Evolutionary conservation across 495 filamentous ascomycete species (phyloP).

Genomic region (Neurospora pannonica): DNA sequence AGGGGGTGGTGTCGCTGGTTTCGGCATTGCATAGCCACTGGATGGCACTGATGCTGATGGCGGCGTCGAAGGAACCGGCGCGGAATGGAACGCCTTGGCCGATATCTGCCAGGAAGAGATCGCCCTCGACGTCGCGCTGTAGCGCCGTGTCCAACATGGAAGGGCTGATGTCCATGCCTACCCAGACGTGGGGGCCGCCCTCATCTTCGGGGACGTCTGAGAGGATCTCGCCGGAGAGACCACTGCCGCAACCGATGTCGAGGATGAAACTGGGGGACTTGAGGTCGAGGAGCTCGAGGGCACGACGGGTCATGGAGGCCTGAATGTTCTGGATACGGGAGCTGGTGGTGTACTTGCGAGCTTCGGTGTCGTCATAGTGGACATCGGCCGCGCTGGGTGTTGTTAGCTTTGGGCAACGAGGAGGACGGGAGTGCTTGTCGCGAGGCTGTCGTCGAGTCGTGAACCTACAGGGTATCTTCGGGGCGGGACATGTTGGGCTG

Average conservation of each 20-base stretch:
- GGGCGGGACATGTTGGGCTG: slow-evolving; percentile 75
- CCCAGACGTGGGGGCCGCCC: slow-evolving; percentile 83
- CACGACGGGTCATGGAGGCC: slow-evolving; percentile 84
- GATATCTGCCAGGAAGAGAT: slow-evolving; percentile 84
- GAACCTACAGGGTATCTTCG: slow-evolving; percentile 75
- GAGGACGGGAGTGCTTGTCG: slow-evolving; percentile 8
- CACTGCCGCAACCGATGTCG: slow-evolving; percentile 91
- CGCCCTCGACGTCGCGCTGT: slow-evolving; percentile 84
- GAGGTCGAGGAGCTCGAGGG: slow-evolving; percentile 81
- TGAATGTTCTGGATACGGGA: slow-evolving; percentile 94
- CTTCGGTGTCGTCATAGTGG: slow-evolving; percentile 92
- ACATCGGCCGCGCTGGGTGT: slow-evolving; percentile 73
- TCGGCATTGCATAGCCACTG: slow-evolving; percentile 99
- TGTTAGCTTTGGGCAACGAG: slow-evolving; percentile 6
- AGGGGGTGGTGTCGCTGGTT: slow-evolving; percentile 66
- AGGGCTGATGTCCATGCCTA: slow-evolving; percentile 90
- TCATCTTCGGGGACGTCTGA: slow-evolving; percentile 53
- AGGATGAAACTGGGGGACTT: slow-evolving; percentile 76
- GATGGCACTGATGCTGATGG: slow-evolving; percentile 86
- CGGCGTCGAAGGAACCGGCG: slow-evolving; percentile 86
- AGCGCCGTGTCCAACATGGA: slow-evolving; percentile 90
- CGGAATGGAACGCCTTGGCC: slow-evolving; percentile 94
- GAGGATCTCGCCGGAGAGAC: slow-evolving; percentile 88
- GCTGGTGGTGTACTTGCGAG: slow-evolving; percentile 93
- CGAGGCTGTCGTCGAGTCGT: slow-evolving; percentile 8